Evolutionary conservation across 371 early-diverging fungal genomes (phyloP), one percentile per base, ranked within the genome.

Genomic region (Rhizomucor miehei): DNA sequence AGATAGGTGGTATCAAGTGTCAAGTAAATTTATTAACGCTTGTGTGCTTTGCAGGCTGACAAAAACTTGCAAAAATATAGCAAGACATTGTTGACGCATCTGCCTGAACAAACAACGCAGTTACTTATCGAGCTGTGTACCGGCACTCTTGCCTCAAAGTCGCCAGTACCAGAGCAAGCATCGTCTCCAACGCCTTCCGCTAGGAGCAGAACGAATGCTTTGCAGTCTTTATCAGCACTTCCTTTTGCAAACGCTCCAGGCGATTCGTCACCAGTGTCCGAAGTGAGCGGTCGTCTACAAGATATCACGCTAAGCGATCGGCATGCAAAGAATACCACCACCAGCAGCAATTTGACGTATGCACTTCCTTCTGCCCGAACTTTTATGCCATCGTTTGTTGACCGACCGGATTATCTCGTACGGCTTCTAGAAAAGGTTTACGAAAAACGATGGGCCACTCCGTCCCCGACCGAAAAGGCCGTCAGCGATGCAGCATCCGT

Each of bases 21-120:
- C 44, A 51, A 19, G 23, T n/a, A n/a, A n/a, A n/a, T n/a, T n/a
- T n/a, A 14, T 21, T 44, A 29, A 21, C 53, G 12, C 39, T n/a
- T 2, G 29, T 35, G 13, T 8, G 17, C 46, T 49, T 14, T 41
- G 25, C 37, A 79, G 61, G 84, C 84, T 8, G 82, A 84, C 38
- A 67, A 74, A 35, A 80, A 85, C 52, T 67, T 93, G 3, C 77
- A 85, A 63, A 77, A 80, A 58, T 94, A 92, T 67, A 94, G 93
- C 38, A 82, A 85, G 47, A 80, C 85, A 6, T 75, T 95, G 9
- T 71, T 94, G 24, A 75, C 73, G 4, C 82, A 89, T 44, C 69
- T 87, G 36, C 91, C 93, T 0, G 79, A 84, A 43, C 81, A 87
- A 45, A 93, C 93, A 40, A 92, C 92, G 0, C 80, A 89, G 49